These are phyloP conservation scores for Penicillium crystallinum DNA, from an alignment of 495 filamentous ascomycete species.

Conservation along the genomic window DNA sequence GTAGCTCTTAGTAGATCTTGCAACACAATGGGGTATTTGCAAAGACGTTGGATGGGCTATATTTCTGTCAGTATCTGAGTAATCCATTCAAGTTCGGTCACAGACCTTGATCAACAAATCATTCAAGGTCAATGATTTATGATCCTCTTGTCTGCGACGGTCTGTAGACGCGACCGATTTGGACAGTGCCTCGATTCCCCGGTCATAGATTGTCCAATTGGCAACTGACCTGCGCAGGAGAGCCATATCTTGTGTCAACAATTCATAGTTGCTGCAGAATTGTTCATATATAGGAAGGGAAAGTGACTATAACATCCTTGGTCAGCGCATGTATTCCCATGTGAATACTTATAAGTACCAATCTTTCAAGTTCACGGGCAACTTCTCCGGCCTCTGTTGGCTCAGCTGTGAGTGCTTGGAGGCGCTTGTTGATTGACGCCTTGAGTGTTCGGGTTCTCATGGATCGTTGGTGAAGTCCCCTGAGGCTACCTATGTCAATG, in stretches of 20 bases:
- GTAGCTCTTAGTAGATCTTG: conserved; percentile 76
- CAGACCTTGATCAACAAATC: conserved; percentile 89
- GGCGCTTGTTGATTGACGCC: conserved; percentile 21
- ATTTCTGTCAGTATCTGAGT: conserved; percentile 8
- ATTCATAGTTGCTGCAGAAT: conserved; percentile 80
- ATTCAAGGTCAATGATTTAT: conserved; percentile 70
- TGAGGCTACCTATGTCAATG: conserved; percentile 26
- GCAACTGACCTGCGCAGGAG: conserved; percentile 62
- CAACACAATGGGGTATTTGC: conserved; percentile 87
- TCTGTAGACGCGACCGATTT: conserved; percentile 69
- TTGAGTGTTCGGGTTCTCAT: conserved; percentile 27
- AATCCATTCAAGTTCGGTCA: background rate
- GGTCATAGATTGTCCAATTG: conserved; percentile 76
- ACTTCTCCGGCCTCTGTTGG: conserved; percentile 68
- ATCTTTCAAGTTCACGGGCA: conserved; percentile 68
- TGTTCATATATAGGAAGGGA: conserved; percentile 83
- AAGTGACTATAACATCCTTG: conserved; percentile 51
- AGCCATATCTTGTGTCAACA: conserved; percentile 72
- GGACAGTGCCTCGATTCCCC: conserved; percentile 80
- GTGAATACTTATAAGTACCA: conserved; percentile 46
- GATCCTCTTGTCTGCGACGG: conserved; percentile 54
- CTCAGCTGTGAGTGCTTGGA: conserved; percentile 53
- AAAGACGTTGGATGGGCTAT: conserved; percentile 89
- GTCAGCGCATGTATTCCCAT: background rate
- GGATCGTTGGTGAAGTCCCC: conserved; percentile 25